phyloP scores from a whole-genome alignment of 192 early-diverging fungal genomes.

The Podila minutissima region DNA sequence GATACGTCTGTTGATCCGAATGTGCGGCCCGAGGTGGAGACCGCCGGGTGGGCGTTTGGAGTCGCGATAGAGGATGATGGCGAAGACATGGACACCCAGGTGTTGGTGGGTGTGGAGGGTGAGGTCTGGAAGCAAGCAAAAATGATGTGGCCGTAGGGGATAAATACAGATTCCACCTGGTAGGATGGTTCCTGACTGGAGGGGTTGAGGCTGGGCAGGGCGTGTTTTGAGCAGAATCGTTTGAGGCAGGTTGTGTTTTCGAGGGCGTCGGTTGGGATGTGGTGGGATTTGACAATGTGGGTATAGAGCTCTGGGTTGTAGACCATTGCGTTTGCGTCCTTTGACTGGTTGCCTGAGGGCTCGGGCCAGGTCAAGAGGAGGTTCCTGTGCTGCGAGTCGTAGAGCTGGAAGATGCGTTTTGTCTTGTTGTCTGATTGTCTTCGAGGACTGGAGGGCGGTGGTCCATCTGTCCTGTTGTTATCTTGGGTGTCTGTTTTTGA shows the following conservation, averaged over 20 bases:
- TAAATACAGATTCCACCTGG: constrained; percentile 55
- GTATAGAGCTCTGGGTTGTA: constrained; percentile 52
- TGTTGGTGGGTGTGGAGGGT: constrained; percentile 12
- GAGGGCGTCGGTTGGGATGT: constrained; percentile 45
- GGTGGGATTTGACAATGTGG: constrained; percentile 52
- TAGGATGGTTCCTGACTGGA: constrained; percentile 22
- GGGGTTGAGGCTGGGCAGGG: constrained; percentile 23
- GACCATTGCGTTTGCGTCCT: constrained; percentile 26
- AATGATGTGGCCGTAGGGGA: constrained; percentile 55
- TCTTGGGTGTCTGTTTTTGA: constrained; percentile 10
- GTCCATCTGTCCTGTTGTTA: background rate
- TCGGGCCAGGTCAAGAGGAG: constrained; percentile 56
- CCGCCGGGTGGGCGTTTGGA: constrained; percentile 7
- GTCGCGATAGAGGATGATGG: constrained; percentile 2
- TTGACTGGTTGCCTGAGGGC: constrained; percentile 17
- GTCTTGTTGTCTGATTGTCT: constrained; percentile 26
- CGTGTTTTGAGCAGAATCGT: constrained; percentile 50
- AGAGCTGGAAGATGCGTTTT: constrained; percentile 56
- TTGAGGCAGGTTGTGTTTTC: constrained; percentile 49
- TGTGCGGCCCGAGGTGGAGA: constrained; percentile 17
- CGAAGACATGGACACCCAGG: constrained; percentile 15
- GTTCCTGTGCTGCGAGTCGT: constrained; percentile 41
- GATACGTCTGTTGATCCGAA: constrained; percentile 9
- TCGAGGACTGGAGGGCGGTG: constrained; percentile 9
- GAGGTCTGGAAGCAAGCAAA: constrained; percentile 56